phyloP scores from a whole-genome alignment of 2,329 filamentous ascomycete species.

The Calonectria pseudoturangicola region DNA sequence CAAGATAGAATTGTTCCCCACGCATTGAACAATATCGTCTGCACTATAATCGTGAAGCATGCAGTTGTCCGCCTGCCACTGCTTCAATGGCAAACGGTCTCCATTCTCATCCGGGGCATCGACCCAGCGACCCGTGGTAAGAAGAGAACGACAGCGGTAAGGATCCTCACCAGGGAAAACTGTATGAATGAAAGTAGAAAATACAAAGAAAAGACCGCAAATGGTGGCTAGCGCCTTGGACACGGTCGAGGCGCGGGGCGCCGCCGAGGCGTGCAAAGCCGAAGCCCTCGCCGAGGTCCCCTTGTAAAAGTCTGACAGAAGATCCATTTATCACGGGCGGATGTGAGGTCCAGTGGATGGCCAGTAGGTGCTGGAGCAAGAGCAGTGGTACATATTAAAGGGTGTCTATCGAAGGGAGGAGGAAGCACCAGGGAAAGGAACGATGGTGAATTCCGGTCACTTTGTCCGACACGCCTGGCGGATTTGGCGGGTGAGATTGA shows the following conservation, averaged over 20 bases:
- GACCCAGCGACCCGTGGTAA: conserved; percentile 70
- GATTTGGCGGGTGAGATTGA: no score
- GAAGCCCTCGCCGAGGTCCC: background rate
- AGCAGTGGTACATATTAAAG: no score
- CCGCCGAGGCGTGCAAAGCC: background rate
- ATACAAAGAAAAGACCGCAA: conserved; percentile 1
- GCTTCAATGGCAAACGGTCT: conserved; percentile 59
- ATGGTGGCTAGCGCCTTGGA: background rate
- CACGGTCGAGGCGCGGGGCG: no score
- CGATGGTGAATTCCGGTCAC: no score
- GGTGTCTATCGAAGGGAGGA: no score
- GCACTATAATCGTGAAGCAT: conserved; percentile 73
- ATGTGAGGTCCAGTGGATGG: no score
- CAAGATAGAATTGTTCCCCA: conserved; percentile 68
- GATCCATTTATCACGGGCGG: background rate
- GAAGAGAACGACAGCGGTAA: conserved; percentile 70
- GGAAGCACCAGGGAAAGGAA: no score
- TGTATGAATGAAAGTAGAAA: background rate
- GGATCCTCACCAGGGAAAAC: conserved; percentile 60
- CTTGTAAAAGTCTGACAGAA: no score
- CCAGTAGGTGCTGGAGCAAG: no score
- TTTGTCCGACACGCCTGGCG: no score
- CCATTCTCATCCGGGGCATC: conserved; percentile 55
- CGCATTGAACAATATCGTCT: conserved; percentile 70
- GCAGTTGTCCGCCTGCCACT: conserved; percentile 76